Evolutionary conservation across 164 flowering plant species (phyloP).

Genomic region (Aristolochia californica): DNA sequence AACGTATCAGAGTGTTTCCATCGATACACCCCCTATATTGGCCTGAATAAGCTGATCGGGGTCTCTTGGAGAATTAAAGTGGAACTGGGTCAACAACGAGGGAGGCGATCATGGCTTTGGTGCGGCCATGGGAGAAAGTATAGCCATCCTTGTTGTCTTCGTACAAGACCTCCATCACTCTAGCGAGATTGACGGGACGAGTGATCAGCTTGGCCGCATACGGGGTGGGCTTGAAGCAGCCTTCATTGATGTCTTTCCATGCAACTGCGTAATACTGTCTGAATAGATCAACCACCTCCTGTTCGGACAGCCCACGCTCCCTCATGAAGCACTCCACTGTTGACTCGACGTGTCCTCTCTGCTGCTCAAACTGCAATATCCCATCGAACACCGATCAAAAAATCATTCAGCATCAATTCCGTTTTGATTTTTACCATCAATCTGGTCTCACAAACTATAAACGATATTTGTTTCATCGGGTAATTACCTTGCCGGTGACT

Average conservation of each 20-base stretch:
- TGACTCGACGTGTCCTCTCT: constrained; percentile 19
- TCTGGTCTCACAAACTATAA: neutral
- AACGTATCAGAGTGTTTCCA: too few relatives aligned
- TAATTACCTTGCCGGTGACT: neutral
- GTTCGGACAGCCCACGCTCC: constrained; percentile 15
- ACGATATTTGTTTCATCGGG: neutral
- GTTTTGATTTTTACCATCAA: too few relatives aligned
- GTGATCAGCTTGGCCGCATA: constrained; percentile 13
- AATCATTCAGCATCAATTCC: too few relatives aligned
- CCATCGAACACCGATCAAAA: too few relatives aligned
- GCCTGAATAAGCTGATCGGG: too few relatives aligned
- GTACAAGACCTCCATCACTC: constrained; percentile 24
- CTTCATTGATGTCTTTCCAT: constrained; percentile 47
- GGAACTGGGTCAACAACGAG: constrained; percentile 14
- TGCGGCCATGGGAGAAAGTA: constrained; percentile 3
- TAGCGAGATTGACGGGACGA: constrained; percentile 20
- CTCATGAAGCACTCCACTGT: constrained; percentile 27
- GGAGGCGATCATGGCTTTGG: constrained; percentile 5
- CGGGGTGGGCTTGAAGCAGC: constrained; percentile 9
- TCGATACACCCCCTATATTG: too few relatives aligned
- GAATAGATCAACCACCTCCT: constrained; percentile 8
- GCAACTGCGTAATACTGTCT: constrained; percentile 8
- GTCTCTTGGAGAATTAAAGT: too few relatives aligned
- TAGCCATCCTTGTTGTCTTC: constrained; percentile 26
- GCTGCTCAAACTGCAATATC: constrained; percentile 16